Conservation (phyloP, 345 rosid species). For the Arabidopsis arenosa region DNA sequence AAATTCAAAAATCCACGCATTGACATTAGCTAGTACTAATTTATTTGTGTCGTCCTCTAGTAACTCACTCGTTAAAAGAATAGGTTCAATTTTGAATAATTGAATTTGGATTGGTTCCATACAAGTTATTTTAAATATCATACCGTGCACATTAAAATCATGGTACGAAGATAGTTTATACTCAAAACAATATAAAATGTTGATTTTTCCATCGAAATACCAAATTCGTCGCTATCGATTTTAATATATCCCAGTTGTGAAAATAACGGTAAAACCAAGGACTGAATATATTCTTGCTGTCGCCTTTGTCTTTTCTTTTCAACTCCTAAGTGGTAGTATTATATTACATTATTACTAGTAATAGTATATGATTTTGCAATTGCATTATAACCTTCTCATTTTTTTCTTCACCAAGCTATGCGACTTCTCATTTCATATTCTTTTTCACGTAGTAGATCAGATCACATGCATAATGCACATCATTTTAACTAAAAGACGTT, state of each 20-base stretch:
- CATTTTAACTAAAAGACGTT: neutral
- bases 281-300: constrained; percentile 12
- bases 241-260: neutral
- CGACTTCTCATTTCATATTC: neutral
- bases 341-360: no score
- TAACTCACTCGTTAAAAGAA: neutral
- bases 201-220: constrained; percentile 14
- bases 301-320: constrained; percentile 10
- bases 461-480: constrained; percentile 11
- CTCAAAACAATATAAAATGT: neutral
- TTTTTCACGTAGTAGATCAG: neutral
- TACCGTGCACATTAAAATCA: constrained; percentile 13
- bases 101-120: neutral
- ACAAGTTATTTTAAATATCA: neutral
- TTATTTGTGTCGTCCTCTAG: no score
- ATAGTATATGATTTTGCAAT: neutral
- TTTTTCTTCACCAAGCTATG: neutral
- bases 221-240: neutral
- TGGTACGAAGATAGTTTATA: neutral
- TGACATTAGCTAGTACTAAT: no score
- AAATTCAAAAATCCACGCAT: no score
- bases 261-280: neutral
- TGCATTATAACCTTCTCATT: neutral
- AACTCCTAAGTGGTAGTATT: neutral
- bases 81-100: neutral